Base-by-base conservation (phyloP, 768 basidiomycete genomes). In the Rickenella mellea region DNA sequence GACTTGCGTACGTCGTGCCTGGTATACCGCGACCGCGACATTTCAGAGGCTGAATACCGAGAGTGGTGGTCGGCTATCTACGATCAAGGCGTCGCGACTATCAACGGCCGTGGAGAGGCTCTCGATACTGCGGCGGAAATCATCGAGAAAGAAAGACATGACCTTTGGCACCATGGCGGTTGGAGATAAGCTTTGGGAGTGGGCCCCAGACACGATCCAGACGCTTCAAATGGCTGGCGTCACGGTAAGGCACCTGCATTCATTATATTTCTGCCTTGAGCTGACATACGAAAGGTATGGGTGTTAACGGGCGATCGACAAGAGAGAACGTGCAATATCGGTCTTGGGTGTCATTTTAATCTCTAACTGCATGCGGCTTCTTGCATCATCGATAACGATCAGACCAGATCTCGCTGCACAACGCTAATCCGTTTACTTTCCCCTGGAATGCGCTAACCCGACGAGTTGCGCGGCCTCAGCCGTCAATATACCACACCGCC, bases 291-390 rank as follows among this genome's bases (percentile, higher is more conserved):
- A n/a, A 49, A 98, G 74, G 81, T 99, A 14, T 99, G 96, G 96
- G 93, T 99, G 6, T 66, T 99, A 39, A 99, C 96, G 2, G 96
- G 96, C 1, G 96, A 99, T 60, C 70, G 96, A 50, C 96, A 99
- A 65, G 96, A 99, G 63, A 99, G 96, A 1, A 96, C 96, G 12
- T 97, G 98, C 63, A 99, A 99, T 55, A 98, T 99, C 49, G 96
- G 96, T 40, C 82, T 98, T 74, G 94, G 91, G 2, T 98, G 96
- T 66, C 76, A n/a, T n/a, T n/a, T n/a, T n/a, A n/a, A n/a, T n/a
- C n/a, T n/a, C n/a, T n/a, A n/a, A n/a, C n/a, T n/a, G n/a, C n/a
- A n/a, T n/a, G n/a, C n/a, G n/a, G n/a, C n/a, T n/a, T n/a, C n/a
- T n/a, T n/a, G n/a, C n/a, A n/a, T n/a, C n/a, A n/a, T n/a, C n/a